Evolutionary conservation across 2,329 filamentous ascomycete genomes (phyloP), one percentile per base, ranked within the genome.

Genomic region (Paecilomyces sp.): DNA sequence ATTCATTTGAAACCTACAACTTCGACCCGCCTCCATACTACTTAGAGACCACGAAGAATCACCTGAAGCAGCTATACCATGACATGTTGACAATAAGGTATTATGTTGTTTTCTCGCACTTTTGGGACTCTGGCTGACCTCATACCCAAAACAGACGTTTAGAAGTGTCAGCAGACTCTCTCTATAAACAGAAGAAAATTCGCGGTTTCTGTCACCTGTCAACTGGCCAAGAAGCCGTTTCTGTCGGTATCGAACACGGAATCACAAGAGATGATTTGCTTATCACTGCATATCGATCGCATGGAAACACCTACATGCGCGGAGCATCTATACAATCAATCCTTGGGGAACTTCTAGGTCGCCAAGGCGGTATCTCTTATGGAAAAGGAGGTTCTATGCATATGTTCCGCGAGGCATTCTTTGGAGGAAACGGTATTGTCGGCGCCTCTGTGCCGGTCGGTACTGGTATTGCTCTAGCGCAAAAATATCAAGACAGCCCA

Each of bases 171-270:
- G 91, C 93, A 80, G 93, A 97, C 77, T 85, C 90, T 73, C 83
- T 97, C 71, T 97, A 97, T 88, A 97, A 97, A 83, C 92, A 97
- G 82, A 96, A 96, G 86, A 96, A 97, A 83, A 96, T 97, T 70
- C 89, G 93, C 70, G 93, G 93, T 78, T 97, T 97, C 87, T 97
- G 93, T 81, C 93, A 97, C 81, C 81, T 97, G 76, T 97, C 93
- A 59, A 96, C 90, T 56, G 93, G 93, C 62, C 93, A 97, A 80
- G 93, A 97, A 84, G 93, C 93, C 65, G 93, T 96, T 65, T 90
- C 92, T 60, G 87, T 91, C 67, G 92, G 92, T 72, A 96, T 96
- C 71, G 92, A 97, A 81, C 89, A 95, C 75, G 90, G 91, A 64
- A 88, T 97, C 73, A 89, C 87, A 68, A 91, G 90, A 79, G 80